Conservation (phyloP, 1,284 basidiomycete species). For the Pulveroboletus sp. region DNA sequence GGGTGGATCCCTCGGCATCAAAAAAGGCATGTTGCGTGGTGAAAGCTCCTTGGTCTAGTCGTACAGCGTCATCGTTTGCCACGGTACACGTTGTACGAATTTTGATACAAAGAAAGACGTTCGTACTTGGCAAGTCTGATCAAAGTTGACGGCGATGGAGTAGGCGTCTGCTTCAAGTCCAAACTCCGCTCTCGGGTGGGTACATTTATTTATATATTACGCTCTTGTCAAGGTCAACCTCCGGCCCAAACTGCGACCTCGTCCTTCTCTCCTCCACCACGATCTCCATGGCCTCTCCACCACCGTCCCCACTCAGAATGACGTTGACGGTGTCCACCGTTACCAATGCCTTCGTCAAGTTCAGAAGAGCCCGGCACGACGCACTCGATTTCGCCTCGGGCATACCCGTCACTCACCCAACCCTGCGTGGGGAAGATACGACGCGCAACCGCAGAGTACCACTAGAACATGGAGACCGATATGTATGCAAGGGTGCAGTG, state of each 20-base stretch:
- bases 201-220: slow-evolving; percentile 16
- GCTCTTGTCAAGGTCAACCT: slow-evolving; percentile 1
- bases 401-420: slow-evolving; percentile 52
- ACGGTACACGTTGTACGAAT: slow-evolving; percentile 16
- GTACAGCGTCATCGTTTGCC: background rate
- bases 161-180: slow-evolving; percentile 3
- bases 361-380: slow-evolving; percentile 42
- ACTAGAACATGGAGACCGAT: slow-evolving; percentile 52
- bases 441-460: slow-evolving; percentile 42
- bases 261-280: background rate
- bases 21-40: no score
- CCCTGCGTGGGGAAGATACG: slow-evolving; percentile 38
- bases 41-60: background rate
- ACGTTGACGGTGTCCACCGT: slow-evolving; percentile 43
- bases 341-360: slow-evolving; percentile 53
- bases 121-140: background rate
- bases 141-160: background rate
- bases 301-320: slow-evolving; percentile 31
- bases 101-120: background rate
- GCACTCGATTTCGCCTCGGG: slow-evolving; percentile 53
- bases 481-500: slow-evolving; percentile 63
- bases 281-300: slow-evolving; percentile 20
- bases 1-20: background rate
- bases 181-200: slow-evolving; percentile 32
- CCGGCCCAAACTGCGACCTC: background rate